Percentiles rank a stretch among this genome's conserved stretches.
phyloP scores from a whole-genome alignment of 495 filamentous ascomycete species.

The Penicillium pancosmium region DNA sequence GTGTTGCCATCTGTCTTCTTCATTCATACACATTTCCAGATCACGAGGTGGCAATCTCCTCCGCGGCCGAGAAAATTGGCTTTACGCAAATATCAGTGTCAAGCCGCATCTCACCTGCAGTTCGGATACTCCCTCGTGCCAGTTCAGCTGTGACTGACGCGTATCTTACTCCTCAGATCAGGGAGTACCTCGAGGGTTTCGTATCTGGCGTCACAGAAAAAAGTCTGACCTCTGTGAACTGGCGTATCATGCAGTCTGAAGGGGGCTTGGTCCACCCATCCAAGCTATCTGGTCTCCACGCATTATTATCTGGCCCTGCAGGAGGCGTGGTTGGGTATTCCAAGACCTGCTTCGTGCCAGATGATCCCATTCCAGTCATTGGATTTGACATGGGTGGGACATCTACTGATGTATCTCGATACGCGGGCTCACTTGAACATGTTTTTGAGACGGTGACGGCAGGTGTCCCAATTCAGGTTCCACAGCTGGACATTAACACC shows the following conservation, averaged over 20 bases:
- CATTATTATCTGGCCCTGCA: constrained; percentile 79
- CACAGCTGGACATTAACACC: constrained; percentile 92
- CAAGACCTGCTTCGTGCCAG: constrained; percentile 7
- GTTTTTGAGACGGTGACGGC: constrained; percentile 92
- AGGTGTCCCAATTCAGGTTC: constrained; percentile 87
- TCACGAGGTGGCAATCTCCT: constrained; percentile 70
- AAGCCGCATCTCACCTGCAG: constrained; percentile 59
- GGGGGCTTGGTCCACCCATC: constrained; percentile 59
- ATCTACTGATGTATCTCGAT: constrained; percentile 85
- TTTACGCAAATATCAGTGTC: constrained; percentile 69
- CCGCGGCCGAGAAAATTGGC: constrained; percentile 71
- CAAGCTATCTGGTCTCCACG: constrained; percentile 63
- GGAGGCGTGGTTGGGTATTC: constrained; percentile 52
- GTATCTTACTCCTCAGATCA: constrained; percentile 15
- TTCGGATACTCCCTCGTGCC: constrained; percentile 61
- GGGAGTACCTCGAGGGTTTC: too few species aligned
- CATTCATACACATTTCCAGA: constrained; percentile 81
- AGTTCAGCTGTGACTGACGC: constrained; percentile 14
- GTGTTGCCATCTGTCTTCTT: constrained; percentile 78
- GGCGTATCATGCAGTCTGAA: constrained; percentile 50
- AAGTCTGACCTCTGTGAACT: too few species aligned
- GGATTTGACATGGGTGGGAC: constrained; percentile 92
- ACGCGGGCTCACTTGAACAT: constrained; percentile 86
- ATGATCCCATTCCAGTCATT: constrained; percentile 60
- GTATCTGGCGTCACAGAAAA: too few species aligned